Percentiles rank a stretch among this genome's conserved stretches.
Evolutionary conservation across 2,329 filamentous ascomycete genomes (phyloP).

Genomic region (Cladosporium oxysporum): DNA sequence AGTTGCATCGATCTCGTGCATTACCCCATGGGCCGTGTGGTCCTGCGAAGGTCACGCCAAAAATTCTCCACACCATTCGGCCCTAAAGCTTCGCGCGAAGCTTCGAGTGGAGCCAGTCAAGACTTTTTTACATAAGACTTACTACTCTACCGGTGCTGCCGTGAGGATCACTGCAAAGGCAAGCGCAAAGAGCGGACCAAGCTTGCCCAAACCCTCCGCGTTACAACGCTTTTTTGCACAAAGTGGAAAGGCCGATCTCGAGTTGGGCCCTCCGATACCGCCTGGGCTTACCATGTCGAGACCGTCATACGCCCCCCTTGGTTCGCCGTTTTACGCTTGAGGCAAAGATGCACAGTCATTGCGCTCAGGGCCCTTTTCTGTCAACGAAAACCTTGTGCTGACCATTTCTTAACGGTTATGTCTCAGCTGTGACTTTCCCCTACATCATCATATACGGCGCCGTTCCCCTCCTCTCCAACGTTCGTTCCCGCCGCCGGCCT

Average conservation of each 20-base stretch:
- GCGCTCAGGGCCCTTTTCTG: not conserved
- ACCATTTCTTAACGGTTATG: constrained; percentile 5
- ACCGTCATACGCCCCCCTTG: not conserved
- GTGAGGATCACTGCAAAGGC: constrained; percentile 1
- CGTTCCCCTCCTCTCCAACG: not conserved
- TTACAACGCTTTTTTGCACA: constrained; percentile 1
- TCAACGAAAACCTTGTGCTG: constrained; percentile 1
- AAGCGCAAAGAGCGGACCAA: not conserved
- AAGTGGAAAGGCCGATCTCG: not conserved
- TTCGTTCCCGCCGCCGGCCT: not conserved
- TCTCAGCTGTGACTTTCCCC: not conserved
- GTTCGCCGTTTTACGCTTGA: not conserved
- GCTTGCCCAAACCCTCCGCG: not conserved
- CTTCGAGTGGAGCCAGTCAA: not conserved
- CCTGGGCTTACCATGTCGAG: constrained; percentile 1
- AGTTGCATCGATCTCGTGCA: constrained; percentile 9
- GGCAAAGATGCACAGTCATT: constrained; percentile 11
- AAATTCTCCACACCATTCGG: constrained; percentile 9
- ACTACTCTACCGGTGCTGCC: constrained; percentile 6
- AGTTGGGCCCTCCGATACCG: not conserved
- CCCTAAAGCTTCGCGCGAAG: not conserved
- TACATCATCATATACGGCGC: not conserved
- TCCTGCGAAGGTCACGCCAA: not conserved
- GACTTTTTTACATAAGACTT: constrained; percentile 11
- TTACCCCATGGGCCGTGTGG: constrained; percentile 11